phyloP scores from a whole-genome alignment of 192 early-diverging fungal species.

The Linnemannia hyalina region DNA sequence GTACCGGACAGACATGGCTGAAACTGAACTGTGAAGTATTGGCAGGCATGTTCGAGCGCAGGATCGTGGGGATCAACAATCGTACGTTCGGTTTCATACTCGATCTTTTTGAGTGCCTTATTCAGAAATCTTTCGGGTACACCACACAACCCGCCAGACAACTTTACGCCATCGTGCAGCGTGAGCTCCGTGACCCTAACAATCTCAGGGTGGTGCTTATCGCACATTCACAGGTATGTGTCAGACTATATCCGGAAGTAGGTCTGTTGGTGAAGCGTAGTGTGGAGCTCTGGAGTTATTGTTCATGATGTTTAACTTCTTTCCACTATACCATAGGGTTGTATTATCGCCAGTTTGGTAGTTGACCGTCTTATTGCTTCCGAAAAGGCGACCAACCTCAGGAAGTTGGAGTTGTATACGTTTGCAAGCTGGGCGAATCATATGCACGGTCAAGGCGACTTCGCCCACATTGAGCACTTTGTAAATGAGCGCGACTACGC shows the following conservation, averaged over 20 bases:
- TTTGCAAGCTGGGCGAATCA: constrained; percentile 13
- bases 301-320: background rate
- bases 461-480: constrained; percentile 14
- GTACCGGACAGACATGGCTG: constrained; percentile 6
- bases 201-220: constrained; percentile 13
- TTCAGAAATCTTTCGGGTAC: background rate
- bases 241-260: background rate
- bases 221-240: constrained; percentile 23
- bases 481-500: background rate
- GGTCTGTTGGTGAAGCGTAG: too few species aligned
- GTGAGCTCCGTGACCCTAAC: background rate
- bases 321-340: constrained; percentile 1
- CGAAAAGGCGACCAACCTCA: background rate
- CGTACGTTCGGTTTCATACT: constrained; percentile 3
- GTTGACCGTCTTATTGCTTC: constrained; percentile 19
- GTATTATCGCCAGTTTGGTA: constrained; percentile 14
- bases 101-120: background rate
- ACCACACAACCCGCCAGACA: background rate
- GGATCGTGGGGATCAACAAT: constrained; percentile 15
- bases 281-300: too few species aligned
- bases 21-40: constrained; percentile 8
- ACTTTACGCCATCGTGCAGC: constrained; percentile 4
- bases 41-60: constrained; percentile 4
- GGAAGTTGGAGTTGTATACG: constrained; percentile 21
- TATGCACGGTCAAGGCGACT: background rate